Evolutionary conservation across 208 protist genomes (phyloP).

Genomic region (Trypanosoma brucei): DNA sequence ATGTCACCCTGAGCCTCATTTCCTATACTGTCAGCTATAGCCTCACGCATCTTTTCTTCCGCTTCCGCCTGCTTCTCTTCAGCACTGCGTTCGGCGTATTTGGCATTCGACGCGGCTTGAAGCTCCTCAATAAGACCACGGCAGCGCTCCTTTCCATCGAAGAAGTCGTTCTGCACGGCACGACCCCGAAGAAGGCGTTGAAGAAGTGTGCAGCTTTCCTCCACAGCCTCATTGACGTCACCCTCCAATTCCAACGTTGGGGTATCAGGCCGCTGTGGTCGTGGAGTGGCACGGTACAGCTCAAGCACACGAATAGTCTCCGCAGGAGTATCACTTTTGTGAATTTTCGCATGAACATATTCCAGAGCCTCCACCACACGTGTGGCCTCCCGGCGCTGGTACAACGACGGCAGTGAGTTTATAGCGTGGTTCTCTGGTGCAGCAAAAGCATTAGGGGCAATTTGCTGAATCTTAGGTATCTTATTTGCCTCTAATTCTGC

Average conservation of each 20-base stretch:
- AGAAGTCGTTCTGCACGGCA: constrained; percentile 92
- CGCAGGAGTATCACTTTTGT: constrained; percentile 18
- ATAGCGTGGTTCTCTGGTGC: constrained; percentile 73
- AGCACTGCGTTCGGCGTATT: constrained; percentile 51
- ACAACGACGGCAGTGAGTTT: constrained; percentile 60
- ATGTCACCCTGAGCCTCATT: constrained; percentile 74
- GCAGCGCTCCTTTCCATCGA: constrained; percentile 91
- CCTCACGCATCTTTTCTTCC: constrained; percentile 37
- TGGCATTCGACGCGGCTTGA: constrained; percentile 85
- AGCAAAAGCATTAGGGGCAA: constrained; percentile 40
- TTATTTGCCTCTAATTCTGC: constrained; percentile 59
- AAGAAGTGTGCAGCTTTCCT: constrained; percentile 85
- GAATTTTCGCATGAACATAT: constrained; percentile 71
- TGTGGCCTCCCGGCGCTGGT: constrained; percentile 77
- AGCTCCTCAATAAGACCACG: constrained; percentile 90
- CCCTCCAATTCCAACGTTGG: constrained; percentile 84
- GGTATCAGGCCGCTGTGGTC: constrained; percentile 85
- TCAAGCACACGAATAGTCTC: constrained; percentile 58
- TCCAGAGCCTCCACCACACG: constrained; percentile 75
- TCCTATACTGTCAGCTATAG: constrained; percentile 44
- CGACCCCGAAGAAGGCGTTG: constrained; percentile 88
- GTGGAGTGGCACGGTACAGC: constrained; percentile 85
- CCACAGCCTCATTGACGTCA: constrained; percentile 72
- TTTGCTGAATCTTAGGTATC: constrained; percentile 37
- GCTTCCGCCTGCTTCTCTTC: constrained; percentile 38